phyloP scores from a whole-genome alignment of 306 rosid genomes.

The Heteromeles arbutifolia region DNA sequence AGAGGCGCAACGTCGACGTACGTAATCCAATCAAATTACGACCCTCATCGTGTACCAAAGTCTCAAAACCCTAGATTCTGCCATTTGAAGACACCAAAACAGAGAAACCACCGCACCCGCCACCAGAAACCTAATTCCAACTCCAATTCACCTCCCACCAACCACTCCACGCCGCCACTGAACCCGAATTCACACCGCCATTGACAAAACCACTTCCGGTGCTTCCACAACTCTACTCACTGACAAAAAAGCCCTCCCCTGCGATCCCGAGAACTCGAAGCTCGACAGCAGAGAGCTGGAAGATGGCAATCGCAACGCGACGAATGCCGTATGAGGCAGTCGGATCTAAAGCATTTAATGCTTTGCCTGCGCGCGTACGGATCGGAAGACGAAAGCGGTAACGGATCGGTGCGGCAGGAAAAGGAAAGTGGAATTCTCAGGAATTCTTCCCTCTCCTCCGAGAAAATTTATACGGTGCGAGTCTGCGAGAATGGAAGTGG shows the following conservation, averaged over 20 bases:
- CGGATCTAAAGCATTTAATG: conserved; percentile 65
- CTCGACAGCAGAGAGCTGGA: conserved; percentile 12
- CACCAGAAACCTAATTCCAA: conserved; percentile 19
- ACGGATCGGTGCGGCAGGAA: conserved; percentile 32
- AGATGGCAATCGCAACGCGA: conserved; percentile 29
- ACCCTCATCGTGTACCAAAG: conserved; percentile 2
- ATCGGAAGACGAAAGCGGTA: conserved; percentile 27
- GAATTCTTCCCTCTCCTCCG: conserved; percentile 29
- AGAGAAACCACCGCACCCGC: background rate
- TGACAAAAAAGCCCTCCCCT: conserved; percentile 1
- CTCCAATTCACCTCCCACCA: conserved; percentile 18
- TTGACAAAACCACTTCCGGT: conserved; percentile 7
- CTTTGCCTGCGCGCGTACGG: conserved; percentile 29
- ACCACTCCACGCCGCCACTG: conserved; percentile 19
- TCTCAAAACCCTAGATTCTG: conserved; percentile 50
- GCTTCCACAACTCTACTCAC: conserved; percentile 20
- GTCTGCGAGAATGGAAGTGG: conserved; percentile 10
- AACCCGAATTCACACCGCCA: conserved; percentile 18
- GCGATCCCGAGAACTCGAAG: conserved; percentile 37
- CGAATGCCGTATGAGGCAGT: conserved; percentile 30
- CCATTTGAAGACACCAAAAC: conserved; percentile 16
- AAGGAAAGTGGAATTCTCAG: conserved; percentile 2
- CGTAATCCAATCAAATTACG: conserved; percentile 20
- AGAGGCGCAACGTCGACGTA: conserved; percentile 15
- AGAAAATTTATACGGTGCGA: background rate